Evolutionary conservation across 768 basidiomycete species (phyloP), one percentile per base, ranked within the genome.

Genomic region (Podaxis pistillaris): DNA sequence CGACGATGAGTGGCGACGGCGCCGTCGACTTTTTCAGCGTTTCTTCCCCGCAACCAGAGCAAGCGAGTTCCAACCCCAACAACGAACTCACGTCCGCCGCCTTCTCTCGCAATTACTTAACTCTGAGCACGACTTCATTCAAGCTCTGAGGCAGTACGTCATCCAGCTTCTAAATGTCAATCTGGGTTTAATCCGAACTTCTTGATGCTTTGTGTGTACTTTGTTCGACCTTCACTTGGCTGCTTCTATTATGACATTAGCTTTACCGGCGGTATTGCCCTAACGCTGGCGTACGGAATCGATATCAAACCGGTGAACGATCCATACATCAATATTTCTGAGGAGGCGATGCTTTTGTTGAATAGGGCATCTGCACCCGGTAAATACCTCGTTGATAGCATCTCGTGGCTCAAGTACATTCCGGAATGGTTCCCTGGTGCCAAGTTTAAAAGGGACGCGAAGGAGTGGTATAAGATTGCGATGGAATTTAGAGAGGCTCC

Each of bases 361-460:
- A 62, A 50, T 6, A 12, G 52, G 7, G 64, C 59, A 6, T 50
- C 28, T 15, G 40, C 56, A 3, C 64, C 64, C 5, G 64, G 64
- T 4, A 51, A 49, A 28, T 81, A 75, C 61, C 69, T 79, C 7
- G 79, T 83, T 6, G 81, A 83, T 60, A 52, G 61, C 2, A 47
- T 77, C 24, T 73, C 76, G 0, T 26, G 68, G 13, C 63, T 77
- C 37, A 71, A 70, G 67, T 69, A 81, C 64, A 63, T 86, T 3
- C 86, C 86, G 0, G 63, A 68, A 46, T 87, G 84, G 85, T 69
- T 83, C 36, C 86, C 86, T 5, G 86, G 86, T 12, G 79, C 83
- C 0, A 75, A 75, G 0, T 88, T 86, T 76, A 77, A 81, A 68
- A 74, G 74, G 15, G 78, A 82, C 54, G 84, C 84, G 0, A 68